Conservation (phyloP, 768 basidiomycete species). For the Termitomyces eurrhizus region DNA sequence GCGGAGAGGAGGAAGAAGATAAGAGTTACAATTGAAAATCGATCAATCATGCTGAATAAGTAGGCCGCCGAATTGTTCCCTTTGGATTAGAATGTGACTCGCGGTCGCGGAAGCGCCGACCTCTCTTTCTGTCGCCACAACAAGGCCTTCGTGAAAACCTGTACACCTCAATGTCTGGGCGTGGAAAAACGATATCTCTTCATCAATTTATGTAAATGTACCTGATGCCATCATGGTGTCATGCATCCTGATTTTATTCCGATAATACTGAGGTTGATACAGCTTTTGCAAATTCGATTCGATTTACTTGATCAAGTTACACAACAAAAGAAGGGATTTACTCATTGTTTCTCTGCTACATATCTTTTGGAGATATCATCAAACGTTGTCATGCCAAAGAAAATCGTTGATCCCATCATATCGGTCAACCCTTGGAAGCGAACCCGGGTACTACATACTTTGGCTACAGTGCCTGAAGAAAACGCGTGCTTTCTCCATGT, state of each 20-base stretch:
- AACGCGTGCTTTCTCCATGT: not conserved
- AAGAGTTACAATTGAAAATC: constrained; percentile 43
- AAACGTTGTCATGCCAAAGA: not conserved
- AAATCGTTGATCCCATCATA: not conserved
- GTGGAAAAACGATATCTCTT: not conserved
- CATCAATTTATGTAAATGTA: not conserved
- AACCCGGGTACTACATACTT: not conserved
- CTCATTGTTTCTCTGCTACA: not conserved
- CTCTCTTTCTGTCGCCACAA: not conserved
- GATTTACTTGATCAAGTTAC: not conserved
- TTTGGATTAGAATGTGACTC: not conserved
- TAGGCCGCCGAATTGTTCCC: not conserved
- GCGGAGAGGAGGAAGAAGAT: constrained; percentile 46
- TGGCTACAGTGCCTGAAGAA: not conserved
- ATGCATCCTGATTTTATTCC: not conserved
- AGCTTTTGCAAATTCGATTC: not conserved
- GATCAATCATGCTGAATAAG: constrained; percentile 29
- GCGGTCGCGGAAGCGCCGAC: not conserved
- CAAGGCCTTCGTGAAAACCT: not conserved
- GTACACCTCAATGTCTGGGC: not conserved
- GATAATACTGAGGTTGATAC: not conserved
- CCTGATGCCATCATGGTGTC: not conserved
- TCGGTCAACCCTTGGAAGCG: not conserved
- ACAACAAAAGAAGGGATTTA: not conserved
- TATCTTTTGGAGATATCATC: not conserved